Percentiles rank a stretch among this genome's conserved stretches.
Evolutionary conservation across 106 monocot genomes (phyloP).

Genomic region (Alisma plantagoaquatica): DNA sequence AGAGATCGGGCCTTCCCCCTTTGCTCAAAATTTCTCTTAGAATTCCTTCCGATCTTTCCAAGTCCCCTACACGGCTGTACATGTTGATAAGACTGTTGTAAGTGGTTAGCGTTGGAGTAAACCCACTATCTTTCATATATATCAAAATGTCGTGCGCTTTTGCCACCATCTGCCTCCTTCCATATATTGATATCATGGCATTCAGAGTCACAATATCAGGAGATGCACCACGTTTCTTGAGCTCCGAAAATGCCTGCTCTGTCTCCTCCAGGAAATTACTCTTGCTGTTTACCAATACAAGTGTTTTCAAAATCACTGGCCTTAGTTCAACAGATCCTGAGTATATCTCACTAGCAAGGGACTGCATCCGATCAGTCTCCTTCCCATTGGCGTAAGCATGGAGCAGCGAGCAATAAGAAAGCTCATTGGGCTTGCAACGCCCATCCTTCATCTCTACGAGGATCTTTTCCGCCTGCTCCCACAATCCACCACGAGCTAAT

Average conservation of each 20-base stretch:
- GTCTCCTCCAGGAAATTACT: conserved; percentile 59
- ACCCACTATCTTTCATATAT: conserved; percentile 60
- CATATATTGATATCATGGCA: conserved; percentile 95
- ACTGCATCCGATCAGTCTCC: conserved; percentile 31
- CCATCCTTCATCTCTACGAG: conserved; percentile 70
- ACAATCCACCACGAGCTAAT: conserved; percentile 79
- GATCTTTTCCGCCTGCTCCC: conserved; percentile 84
- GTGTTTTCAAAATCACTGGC: conserved; percentile 70
- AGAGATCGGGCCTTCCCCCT: conserved; percentile 60
- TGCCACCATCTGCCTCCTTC: conserved; percentile 53
- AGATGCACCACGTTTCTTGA: conserved; percentile 61
- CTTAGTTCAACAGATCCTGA: conserved; percentile 43
- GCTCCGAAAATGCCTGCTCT: conserved; percentile 60
- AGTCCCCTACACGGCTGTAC: conserved; percentile 59
- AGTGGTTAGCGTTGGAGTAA: conserved; percentile 65
- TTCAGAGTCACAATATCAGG: conserved; percentile 82
- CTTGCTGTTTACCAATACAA: conserved; percentile 92
- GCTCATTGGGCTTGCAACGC: conserved; percentile 63
- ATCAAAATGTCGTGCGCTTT: conserved; percentile 72
- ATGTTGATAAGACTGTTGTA: conserved; percentile 87
- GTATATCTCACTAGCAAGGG: conserved; percentile 69
- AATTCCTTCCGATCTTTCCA: conserved; percentile 53
- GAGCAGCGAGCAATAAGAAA: conserved; percentile 78
- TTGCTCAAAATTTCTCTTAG: conserved; percentile 61
- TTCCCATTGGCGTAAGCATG: conserved; percentile 93